phyloP scores from a whole-genome alignment of 345 rosid species.

The Hibiscus trionum region DNA sequence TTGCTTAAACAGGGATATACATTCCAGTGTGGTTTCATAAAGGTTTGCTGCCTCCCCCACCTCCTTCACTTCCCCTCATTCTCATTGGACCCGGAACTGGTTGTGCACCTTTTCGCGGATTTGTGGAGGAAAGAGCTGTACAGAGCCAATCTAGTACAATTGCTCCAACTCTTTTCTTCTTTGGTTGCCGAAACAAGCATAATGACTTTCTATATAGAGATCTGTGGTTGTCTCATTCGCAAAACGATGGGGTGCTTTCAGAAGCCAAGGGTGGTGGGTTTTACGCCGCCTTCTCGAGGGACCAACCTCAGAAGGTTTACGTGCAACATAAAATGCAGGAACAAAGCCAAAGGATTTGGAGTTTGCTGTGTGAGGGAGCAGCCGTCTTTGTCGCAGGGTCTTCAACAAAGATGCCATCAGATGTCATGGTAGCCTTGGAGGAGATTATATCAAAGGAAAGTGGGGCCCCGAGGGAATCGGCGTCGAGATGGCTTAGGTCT shows the following conservation, averaged over 20 bases:
- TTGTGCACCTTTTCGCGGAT: conserved; percentile 94
- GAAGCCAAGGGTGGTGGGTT: conserved; percentile 78
- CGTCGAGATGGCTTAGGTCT: conserved; percentile 49
- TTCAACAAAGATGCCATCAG: conserved; percentile 76
- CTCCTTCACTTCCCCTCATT: conserved; percentile 63
- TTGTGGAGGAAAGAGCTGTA: conserved; percentile 64
- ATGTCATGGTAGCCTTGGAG: conserved; percentile 68
- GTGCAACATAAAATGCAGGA: conserved; percentile 82
- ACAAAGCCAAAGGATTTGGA: conserved; percentile 54
- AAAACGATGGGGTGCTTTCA: conserved; percentile 50
- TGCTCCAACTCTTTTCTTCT: conserved; percentile 74
- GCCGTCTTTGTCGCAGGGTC: conserved; percentile 84
- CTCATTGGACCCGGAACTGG: conserved; percentile 95
- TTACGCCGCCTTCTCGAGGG: conserved; percentile 81
- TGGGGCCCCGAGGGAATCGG: conserved; percentile 50
- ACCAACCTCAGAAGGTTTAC: conserved; percentile 78
- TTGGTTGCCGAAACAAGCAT: conserved; percentile 78
- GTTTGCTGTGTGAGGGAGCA: conserved; percentile 51
- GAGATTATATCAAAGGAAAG: conserved; percentile 60
- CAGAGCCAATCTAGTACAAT: conserved; percentile 37
- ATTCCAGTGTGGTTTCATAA: conserved; percentile 79
- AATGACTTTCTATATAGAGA: conserved; percentile 69
- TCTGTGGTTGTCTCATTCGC: conserved; percentile 64
- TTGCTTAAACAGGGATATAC: conserved; percentile 34
- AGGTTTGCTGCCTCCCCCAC: conserved; percentile 74